phyloP scores from a whole-genome alignment of 495 filamentous ascomycete genomes.

The Daldinia grandis region DNA sequence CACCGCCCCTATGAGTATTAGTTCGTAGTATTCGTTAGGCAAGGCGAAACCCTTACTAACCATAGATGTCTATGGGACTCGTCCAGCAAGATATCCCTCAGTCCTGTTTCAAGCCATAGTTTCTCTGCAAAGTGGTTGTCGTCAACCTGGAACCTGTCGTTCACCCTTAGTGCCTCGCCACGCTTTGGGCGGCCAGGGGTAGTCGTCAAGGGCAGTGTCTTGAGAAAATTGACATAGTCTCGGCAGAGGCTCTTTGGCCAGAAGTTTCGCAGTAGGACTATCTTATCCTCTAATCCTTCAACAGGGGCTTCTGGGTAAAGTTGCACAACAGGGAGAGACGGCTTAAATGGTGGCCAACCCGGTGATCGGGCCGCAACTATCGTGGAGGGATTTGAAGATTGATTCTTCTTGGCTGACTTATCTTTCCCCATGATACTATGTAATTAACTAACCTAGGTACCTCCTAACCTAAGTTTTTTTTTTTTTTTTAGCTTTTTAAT shows the following conservation, averaged over 20 bases:
- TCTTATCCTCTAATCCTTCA: constrained; percentile 63
- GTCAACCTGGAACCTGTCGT: constrained; percentile 88
- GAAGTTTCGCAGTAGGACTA: constrained; percentile 79
- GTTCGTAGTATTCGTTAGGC: constrained; percentile 18
- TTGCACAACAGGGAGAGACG: constrained; percentile 71
- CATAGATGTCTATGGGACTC: constrained; percentile 45
- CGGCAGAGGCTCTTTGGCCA: constrained; percentile 83
- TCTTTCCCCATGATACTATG: constrained; percentile 24
- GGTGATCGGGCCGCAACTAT: constrained; percentile 49
- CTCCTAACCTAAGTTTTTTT: too few relatives aligned
- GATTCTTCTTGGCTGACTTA: constrained; percentile 30
- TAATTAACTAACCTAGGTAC: too few relatives aligned
- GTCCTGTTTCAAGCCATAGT: constrained; percentile 72
- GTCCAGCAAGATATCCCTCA: constrained; percentile 58
- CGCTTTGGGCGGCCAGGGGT: constrained; percentile 86
- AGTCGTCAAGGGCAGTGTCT: constrained; percentile 76
- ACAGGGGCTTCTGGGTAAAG: constrained; percentile 68
- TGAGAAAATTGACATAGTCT: constrained; percentile 80
- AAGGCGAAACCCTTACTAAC: constrained; percentile 38
- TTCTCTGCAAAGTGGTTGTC: constrained; percentile 77
- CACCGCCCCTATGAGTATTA: constrained; percentile 73
- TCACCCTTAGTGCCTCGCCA: constrained; percentile 85
- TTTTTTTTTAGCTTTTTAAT: too few relatives aligned
- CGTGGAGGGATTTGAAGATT: constrained; percentile 23
- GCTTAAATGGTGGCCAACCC: constrained; percentile 81